Percentiles rank a stretch among this genome's conserved stretches.
Conservation (phyloP, 1,284 basidiomycete species). For the Fomitopsis schrenkii region DNA sequence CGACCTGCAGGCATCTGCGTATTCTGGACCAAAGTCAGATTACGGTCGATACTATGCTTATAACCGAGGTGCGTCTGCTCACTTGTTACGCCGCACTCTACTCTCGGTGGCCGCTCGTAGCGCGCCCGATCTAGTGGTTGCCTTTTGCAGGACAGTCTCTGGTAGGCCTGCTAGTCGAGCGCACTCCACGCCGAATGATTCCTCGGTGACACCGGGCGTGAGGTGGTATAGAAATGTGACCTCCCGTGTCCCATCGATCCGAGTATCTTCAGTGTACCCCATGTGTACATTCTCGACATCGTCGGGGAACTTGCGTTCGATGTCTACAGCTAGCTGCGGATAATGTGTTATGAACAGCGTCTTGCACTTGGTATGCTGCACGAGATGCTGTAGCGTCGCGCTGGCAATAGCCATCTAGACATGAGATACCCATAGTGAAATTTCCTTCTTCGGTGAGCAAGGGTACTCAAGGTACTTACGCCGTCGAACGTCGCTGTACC, state of each 20-base stretch:
- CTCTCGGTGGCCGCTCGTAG: slow-evolving; percentile 52
- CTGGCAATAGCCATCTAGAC: slow-evolving; percentile 78
- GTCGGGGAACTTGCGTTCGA: slow-evolving; percentile 48
- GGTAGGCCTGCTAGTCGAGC: slow-evolving; percentile 82
- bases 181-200: slow-evolving; percentile 89
- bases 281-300: slow-evolving; percentile 82
- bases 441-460: not conserved
- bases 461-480: slow-evolving; percentile 37
- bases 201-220: slow-evolving; percentile 66
- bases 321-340: slow-evolving; percentile 63
- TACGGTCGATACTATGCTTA: not conserved
- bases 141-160: slow-evolving; percentile 57
- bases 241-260: slow-evolving; percentile 67
- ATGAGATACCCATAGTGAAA: slow-evolving; percentile 3
- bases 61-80: slow-evolving; percentile 9
- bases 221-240: slow-evolving; percentile 86
- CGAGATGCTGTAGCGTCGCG: slow-evolving; percentile 75
- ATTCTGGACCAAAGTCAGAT: slow-evolving; percentile 10
- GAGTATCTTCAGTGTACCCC: slow-evolving; percentile 68
- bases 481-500: slow-evolving; percentile 87
- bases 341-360: slow-evolving; percentile 96
- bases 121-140: slow-evolving; percentile 50
- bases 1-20: slow-evolving; percentile 16
- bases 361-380: slow-evolving; percentile 61
- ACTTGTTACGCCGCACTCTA: slow-evolving; percentile 50